Base-by-base conservation (phyloP, 2,329 filamentous ascomycete genomes). In the Daldinia sp. region DNA sequence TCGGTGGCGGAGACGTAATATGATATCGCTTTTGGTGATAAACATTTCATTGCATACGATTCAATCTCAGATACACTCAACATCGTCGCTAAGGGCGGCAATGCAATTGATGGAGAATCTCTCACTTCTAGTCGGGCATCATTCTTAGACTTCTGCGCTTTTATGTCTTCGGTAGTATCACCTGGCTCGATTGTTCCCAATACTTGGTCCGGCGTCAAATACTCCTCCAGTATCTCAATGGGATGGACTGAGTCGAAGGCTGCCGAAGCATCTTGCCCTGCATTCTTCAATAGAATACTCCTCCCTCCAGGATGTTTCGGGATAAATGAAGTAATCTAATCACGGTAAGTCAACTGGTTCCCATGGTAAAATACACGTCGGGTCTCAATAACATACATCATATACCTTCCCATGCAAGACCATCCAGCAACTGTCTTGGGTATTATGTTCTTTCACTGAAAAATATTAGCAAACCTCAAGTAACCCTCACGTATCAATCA, bases 1-100 rank as follows among this genome's bases (percentile, higher is more conserved):
- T 97, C 94, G 49, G 85, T 81, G 11, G 92, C 94, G 0, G 93
- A 96, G 79, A 86, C 96, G 81, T 97, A 97, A 81, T 97, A 97
- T 45, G 92, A 91, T 90, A 92, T 96, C 43, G 90, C 92, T 78
- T 94, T 96, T 67, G 86, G 85, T 67, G 87, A 90, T 55, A 97
- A 87, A 68, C 89, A 87, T 73, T 89, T 90, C 27, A 90, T 91
- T 13, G 93, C 94, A 37, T 89, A 86, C 48, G 85, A 83, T 77
- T 96, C 93, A 67, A 97, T 90, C 74, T 97, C 94, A 71, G 95
- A 88, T 45, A 97, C 80, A 75, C 96, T 97, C 63, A 97, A 82
- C 64, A 92, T 68, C 3, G 62, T 59, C 11, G 48, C 51, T 5
- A 69, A 49, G 1, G 68, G 53, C 2, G 62, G 68, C 2, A 58